Conservation (phyloP, 768 basidiomycete species). For the Podaxis mareebaensis region DNA sequence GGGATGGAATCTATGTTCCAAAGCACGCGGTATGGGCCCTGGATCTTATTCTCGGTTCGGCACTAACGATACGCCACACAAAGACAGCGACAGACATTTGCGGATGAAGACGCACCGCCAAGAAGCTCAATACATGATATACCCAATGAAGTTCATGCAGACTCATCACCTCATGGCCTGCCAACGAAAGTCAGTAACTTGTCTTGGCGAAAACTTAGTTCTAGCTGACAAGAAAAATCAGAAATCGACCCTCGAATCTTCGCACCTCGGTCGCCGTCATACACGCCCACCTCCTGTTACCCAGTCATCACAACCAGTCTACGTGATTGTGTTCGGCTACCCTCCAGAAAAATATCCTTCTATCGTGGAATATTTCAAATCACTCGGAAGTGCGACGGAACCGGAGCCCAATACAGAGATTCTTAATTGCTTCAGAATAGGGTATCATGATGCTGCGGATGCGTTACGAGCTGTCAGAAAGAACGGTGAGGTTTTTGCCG, state of each 20-base stretch:
- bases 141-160: slow-evolving; percentile 51
- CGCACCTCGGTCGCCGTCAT: slow-evolving; percentile 37
- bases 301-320: slow-evolving; percentile 44
- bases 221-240: slow-evolving; percentile 21
- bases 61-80: slow-evolving; percentile 12
- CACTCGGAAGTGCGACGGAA: slow-evolving; percentile 70
- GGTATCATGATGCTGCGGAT: slow-evolving; percentile 69
- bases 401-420: slow-evolving; percentile 69
- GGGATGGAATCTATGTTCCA: slow-evolving; percentile 88
- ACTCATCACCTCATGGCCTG: slow-evolving; percentile 31
- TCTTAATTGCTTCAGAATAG: slow-evolving; percentile 79
- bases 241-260: slow-evolving; percentile 41
- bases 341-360: slow-evolving; percentile 75
- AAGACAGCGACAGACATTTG: slow-evolving; percentile 61
- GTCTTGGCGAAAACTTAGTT: not conserved
- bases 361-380: slow-evolving; percentile 73
- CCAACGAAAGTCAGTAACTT: slow-evolving; percentile 43
- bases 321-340: slow-evolving; percentile 87
- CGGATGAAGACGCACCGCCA: slow-evolving; percentile 83
- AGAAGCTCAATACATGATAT: slow-evolving; percentile 76
- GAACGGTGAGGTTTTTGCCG: slow-evolving; percentile 77
- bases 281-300: slow-evolving; percentile 29
- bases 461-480: slow-evolving; percentile 79
- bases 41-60: slow-evolving; percentile 16
- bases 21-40: slow-evolving; percentile 52